phyloP scores from a whole-genome alignment of 2,329 filamentous ascomycete genomes.

The Cytospora schulzeri region DNA sequence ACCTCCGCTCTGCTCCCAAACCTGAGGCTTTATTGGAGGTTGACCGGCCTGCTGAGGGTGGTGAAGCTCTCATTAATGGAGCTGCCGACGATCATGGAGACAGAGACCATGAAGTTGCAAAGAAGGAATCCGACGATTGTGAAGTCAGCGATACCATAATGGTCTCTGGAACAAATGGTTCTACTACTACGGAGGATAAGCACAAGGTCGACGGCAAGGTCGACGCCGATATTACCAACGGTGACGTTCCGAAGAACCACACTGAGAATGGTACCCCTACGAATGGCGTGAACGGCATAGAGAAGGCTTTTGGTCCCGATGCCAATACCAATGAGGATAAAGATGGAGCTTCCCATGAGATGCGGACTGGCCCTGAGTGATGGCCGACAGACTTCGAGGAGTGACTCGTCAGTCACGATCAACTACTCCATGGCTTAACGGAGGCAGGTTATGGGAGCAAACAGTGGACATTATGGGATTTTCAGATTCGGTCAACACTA shows the following conservation, averaged over 20 bases:
- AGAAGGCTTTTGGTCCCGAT: background rate
- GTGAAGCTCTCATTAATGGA: background rate
- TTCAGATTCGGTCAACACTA: background rate
- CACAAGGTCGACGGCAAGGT: background rate
- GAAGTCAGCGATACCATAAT: background rate
- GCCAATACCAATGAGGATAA: background rate
- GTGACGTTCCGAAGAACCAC: background rate
- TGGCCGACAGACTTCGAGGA: background rate
- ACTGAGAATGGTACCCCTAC: background rate
- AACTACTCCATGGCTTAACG: background rate
- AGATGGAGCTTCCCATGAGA: background rate
- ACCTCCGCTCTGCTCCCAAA: constrained; percentile 6
- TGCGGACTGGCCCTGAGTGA: background rate
- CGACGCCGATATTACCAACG: background rate
- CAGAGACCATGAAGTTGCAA: background rate
- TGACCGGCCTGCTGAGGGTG: background rate
- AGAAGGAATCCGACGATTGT: background rate
- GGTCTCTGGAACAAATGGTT: background rate
- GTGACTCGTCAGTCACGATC: background rate
- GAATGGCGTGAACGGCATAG: background rate
- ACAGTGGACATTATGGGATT: background rate
- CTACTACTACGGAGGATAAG: background rate
- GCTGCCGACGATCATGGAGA: too few species aligned
- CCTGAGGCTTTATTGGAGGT: background rate
- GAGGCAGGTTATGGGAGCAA: too few species aligned